Evolutionary conservation across 1,284 basidiomycete species (phyloP).

Genomic region (Cutaneotrichosporon cavernicola): DNA sequence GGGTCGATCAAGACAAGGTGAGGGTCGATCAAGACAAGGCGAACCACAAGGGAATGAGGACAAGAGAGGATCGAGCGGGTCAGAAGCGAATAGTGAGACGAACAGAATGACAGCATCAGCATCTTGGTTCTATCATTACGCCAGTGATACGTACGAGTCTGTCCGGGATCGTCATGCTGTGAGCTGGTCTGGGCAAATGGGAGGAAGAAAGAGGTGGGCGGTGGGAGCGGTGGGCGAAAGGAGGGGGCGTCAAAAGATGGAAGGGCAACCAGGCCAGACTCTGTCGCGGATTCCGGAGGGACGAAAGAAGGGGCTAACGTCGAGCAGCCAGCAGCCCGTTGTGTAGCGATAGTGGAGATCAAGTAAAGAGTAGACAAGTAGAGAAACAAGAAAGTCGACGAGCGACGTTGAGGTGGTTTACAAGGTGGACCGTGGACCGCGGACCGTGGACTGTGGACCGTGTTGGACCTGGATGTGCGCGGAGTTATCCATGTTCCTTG

Average conservation of each 20-base stretch:
- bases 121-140: background rate
- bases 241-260: background rate
- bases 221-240: background rate
- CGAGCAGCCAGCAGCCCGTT: background rate
- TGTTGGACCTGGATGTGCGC: too few species aligned
- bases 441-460: too few species aligned
- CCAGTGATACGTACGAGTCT: background rate
- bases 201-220: background rate
- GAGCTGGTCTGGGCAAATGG: background rate
- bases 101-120: background rate
- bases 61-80: background rate
- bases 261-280: constrained; percentile 3
- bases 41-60: background rate
- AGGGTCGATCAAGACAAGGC: background rate
- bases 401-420: background rate
- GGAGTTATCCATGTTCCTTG: too few species aligned
- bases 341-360: background rate
- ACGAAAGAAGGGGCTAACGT: background rate
- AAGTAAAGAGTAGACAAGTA: background rate
- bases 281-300: background rate
- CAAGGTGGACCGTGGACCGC: too few species aligned
- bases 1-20: background rate
- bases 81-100: background rate
- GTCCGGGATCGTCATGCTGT: background rate
- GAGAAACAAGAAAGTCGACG: background rate